Evolutionary conservation across 768 basidiomycete species (phyloP), one percentile per base, ranked within the genome.

Genomic region (Pleurotus pulmonarius): DNA sequence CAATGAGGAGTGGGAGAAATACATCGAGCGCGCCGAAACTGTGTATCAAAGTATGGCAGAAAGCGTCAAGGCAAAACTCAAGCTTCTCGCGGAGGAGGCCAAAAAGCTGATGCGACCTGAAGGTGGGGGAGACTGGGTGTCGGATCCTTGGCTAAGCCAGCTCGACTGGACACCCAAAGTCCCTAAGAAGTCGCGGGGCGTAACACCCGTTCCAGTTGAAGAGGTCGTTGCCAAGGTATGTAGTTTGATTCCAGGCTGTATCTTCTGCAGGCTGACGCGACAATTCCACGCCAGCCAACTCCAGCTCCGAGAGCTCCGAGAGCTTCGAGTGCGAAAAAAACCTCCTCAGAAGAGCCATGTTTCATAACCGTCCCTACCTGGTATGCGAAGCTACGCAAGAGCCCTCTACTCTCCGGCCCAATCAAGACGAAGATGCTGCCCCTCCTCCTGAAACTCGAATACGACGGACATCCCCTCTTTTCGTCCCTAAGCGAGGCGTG

Each of bases 141-240:
- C 79, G 2, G 89, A 93, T 69, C 84, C 85, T 5, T 97, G 94
- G 93, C 70, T 95, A 12, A 81, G 77, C 48, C 97, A 99, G 68
- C 75, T 98, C 56, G 95, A 99, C 67, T 98, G 97, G 97, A 87
- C 91, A 1, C 92, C 92, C 1, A 98, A 98, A 69, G 75, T 80
- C 5, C 85, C 83, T 0, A 80, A 82, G 38, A 84, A 85, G 67
- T 85, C 87, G 7, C 76, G 90, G 65, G 89, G 89, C 0, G 65
- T 24, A 16, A 15, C 16, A 22, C 34, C 46, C n/a, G 11, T 9
- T 26, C 12, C 26, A 38, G 48, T 49, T 11, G 29, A 8, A 34
- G 29, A 56, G 5, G 59, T 60, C 24, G 63, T 63, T 59, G 63
- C 66, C 16, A n/a, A 16, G 26, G 15, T 46, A n/a, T 24, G 26